Conservation (phyloP, 192 early-diverging fungal genomes). For the Podila clonocystis region DNA sequence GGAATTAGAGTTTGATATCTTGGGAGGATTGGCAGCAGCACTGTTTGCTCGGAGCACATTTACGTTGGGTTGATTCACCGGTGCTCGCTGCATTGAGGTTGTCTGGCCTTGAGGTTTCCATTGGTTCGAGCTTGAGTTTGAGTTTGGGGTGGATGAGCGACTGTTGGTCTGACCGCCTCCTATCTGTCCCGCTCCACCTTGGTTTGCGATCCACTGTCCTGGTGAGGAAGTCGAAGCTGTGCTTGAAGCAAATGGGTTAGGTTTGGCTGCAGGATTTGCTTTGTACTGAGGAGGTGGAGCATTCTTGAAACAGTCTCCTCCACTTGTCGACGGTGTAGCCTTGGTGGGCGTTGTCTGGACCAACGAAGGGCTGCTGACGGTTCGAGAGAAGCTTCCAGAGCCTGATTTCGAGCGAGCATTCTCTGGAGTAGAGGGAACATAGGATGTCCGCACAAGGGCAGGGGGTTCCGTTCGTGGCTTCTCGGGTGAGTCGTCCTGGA, state of each 20-base stretch:
- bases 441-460: background rate
- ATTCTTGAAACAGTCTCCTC: no score
- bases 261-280: no score
- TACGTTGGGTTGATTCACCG: background rate
- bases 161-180: no score
- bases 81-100: background rate
- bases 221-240: no score
- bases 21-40: constrained; percentile 8
- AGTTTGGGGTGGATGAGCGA: no score
- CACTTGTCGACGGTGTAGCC: no score
- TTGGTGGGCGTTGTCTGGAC: constrained; percentile 33
- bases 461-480: constrained; percentile 2
- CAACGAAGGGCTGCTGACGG: constrained; percentile 26
- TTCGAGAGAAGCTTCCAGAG: constrained; percentile 15
- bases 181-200: no score
- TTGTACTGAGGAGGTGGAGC: no score
- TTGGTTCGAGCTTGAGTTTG: background rate
- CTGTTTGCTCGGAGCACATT: constrained; percentile 30
- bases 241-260: no score
- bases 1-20: no score
- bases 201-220: no score
- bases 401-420: constrained; percentile 1
- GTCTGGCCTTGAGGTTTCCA: background rate
- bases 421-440: background rate
- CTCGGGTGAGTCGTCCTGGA: constrained; percentile 27